A percentile compares a stretch with the other conserved stretches of the same genome.
Conservation (phyloP, 306 rosid species). For the Fagus crenata region DNA sequence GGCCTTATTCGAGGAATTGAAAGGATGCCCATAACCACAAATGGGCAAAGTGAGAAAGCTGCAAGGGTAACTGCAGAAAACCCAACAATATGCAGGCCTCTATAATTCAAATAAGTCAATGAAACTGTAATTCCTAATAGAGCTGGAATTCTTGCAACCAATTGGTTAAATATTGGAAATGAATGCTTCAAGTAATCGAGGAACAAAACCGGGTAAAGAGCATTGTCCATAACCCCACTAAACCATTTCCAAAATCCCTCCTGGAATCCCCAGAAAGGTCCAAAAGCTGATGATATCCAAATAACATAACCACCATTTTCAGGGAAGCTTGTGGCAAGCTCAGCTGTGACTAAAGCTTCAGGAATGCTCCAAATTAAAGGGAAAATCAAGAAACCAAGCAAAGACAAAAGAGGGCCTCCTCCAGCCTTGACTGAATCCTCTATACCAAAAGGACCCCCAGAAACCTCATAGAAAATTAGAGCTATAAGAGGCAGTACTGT, state of each 20-base stretch:
- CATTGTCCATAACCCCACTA: conserved; percentile 94
- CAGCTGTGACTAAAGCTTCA: conserved; percentile 86
- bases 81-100: conserved; percentile 88
- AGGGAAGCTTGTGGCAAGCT: conserved; percentile 85
- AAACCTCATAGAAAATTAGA: conserved; percentile 85
- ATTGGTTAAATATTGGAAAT: conserved; percentile 51
- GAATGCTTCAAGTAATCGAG: conserved; percentile 86
- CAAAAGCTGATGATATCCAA: conserved; percentile 81
- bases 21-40: conserved; percentile 57
- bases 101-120: conserved; percentile 72
- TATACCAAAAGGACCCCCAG: conserved; percentile 90
- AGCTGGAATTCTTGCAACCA: conserved; percentile 67
- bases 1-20: conserved; percentile 67
- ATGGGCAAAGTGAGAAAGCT: conserved; percentile 70
- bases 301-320: conserved; percentile 80
- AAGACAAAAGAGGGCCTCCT: conserved; percentile 74
- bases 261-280: conserved; percentile 93
- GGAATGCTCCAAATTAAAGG: conserved; percentile 88
- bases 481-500: conserved; percentile 82
- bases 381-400: conserved; percentile 73
- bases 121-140: conserved; percentile 59
- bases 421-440: conserved; percentile 83
- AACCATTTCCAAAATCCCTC: conserved; percentile 95
- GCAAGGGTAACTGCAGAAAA: conserved; percentile 78
- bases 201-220: conserved; percentile 84